These are phyloP conservation scores for Oemleria cerasiformis DNA, from an alignment of 306 rosid species.

Conservation along the genomic window DNA sequence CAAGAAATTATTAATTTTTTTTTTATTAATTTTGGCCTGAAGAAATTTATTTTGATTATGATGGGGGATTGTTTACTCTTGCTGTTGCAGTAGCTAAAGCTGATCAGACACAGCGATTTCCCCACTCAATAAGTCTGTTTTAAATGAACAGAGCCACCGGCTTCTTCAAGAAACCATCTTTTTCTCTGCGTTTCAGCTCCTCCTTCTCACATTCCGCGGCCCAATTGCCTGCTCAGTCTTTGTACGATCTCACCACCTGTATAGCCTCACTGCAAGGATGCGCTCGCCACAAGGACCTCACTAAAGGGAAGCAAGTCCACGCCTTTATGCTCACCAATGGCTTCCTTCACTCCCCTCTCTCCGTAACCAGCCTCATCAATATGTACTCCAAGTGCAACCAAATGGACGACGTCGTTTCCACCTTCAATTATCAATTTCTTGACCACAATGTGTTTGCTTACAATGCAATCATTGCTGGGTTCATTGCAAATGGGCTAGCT, in stretches of 20 bases:
- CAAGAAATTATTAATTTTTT: neutral
- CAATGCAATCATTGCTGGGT: slow-evolving; percentile 74
- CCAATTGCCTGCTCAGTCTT: neutral
- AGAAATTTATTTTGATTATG: too few relatives aligned
- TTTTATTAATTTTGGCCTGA: too few relatives aligned
- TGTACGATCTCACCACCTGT: slow-evolving; percentile 37
- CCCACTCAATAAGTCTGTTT: neutral
- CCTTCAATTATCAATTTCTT: slow-evolving; percentile 39
- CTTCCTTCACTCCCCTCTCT: slow-evolving; percentile 46
- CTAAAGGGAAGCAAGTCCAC: slow-evolving; percentile 57
- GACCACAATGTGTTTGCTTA: slow-evolving; percentile 64
- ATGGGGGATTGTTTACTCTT: neutral
- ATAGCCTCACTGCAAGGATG: slow-evolving; percentile 57
- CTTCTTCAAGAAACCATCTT: slow-evolving; percentile 22
- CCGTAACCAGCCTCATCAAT: slow-evolving; percentile 74
- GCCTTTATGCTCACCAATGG: slow-evolving; percentile 48
- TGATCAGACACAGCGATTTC: neutral
- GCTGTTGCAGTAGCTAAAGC: neutral
- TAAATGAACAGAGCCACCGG: slow-evolving; percentile 26
- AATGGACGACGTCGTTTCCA: slow-evolving; percentile 44
- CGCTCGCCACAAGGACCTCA: slow-evolving; percentile 39
- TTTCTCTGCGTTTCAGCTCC: slow-evolving; percentile 28
- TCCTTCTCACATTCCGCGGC: slow-evolving; percentile 29
- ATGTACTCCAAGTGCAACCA: slow-evolving; percentile 76
- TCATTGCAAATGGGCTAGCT: slow-evolving; percentile 47